phyloP scores from a whole-genome alignment of 495 filamentous ascomycete species.

The Gamarada debralockiae region DNA sequence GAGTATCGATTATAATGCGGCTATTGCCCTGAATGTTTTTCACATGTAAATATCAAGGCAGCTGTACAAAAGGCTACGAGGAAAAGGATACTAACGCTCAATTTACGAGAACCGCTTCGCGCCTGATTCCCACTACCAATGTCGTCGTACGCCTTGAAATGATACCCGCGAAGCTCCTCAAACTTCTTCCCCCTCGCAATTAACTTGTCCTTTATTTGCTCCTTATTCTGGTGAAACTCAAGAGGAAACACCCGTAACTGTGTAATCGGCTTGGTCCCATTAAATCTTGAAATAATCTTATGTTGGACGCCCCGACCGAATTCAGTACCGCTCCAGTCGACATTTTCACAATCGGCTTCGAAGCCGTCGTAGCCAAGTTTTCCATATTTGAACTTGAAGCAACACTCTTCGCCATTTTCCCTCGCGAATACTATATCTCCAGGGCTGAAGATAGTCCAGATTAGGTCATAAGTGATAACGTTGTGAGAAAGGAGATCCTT shows the following conservation, averaged over 20 bases:
- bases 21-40: constrained; percentile 14
- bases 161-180: constrained; percentile 69
- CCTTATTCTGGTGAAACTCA: constrained; percentile 70
- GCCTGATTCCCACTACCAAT: constrained; percentile 16
- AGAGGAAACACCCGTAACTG: constrained; percentile 72
- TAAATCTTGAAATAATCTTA: constrained; percentile 68
- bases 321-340: constrained; percentile 56
- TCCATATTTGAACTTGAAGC: constrained; percentile 50
- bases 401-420: constrained; percentile 62
- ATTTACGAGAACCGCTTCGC: constrained; percentile 10
- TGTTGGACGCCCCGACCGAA: constrained; percentile 51
- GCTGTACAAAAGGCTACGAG: neutral
- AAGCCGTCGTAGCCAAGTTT: constrained; percentile 56
- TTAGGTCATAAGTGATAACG: constrained; percentile 80
- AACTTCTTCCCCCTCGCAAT: constrained; percentile 84
- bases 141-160: constrained; percentile 55
- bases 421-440: constrained; percentile 75
- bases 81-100: constrained; percentile 26
- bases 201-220: constrained; percentile 55
- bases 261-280: constrained; percentile 75
- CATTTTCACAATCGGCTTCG: constrained; percentile 43
- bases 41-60: constrained; percentile 22
- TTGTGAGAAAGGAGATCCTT: constrained; percentile 75
- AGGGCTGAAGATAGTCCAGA: constrained; percentile 89
- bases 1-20: constrained; percentile 84